Percentiles rank a stretch among this genome's conserved stretches.
Evolutionary conservation across 345 rosid species (phyloP).

Genomic region (Stellera chamaejasme): DNA sequence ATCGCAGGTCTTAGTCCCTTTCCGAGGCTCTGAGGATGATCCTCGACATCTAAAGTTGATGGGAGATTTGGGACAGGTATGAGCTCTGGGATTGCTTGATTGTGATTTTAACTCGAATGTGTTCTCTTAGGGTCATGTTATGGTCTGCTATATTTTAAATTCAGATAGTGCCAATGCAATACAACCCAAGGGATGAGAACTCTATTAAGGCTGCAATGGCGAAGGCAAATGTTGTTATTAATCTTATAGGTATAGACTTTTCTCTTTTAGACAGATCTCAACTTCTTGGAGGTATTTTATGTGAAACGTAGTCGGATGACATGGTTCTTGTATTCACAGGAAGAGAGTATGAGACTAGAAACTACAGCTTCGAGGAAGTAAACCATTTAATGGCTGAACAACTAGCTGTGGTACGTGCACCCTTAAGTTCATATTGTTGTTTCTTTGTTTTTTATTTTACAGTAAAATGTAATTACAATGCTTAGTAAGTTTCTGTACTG

Average conservation of each 20-base stretch:
- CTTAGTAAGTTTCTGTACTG: no score
- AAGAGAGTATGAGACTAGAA: constrained; percentile 87
- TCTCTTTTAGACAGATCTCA: constrained; percentile 6
- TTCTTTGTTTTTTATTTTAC: no score
- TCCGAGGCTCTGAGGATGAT: constrained; percentile 87
- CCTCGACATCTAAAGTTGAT: constrained; percentile 94
- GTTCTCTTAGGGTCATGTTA: not conserved
- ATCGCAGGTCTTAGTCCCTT: constrained; percentile 94
- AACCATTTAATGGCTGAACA: constrained; percentile 77
- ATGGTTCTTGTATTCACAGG: constrained; percentile 35
- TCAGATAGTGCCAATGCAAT: constrained; percentile 96
- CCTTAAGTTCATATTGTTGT: constrained; percentile 2
- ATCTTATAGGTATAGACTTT: constrained; percentile 64
- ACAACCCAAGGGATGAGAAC: constrained; percentile 79
- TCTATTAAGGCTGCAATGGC: constrained; percentile 98
- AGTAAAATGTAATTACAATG: no score
- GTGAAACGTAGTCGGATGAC: not conserved
- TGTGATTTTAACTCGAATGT: not conserved
- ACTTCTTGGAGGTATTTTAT: not conserved
- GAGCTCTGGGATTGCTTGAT: not conserved
- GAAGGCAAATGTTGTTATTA: constrained; percentile 95
- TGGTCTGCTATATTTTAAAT: constrained; percentile 10
- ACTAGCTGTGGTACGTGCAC: constrained; percentile 61
- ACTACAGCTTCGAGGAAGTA: constrained; percentile 91
- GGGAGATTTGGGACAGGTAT: constrained; percentile 99